Evolutionary conservation across 1,284 basidiomycete species (phyloP), one percentile per base, ranked within the genome.

Genomic region (Pholiota adiposa): DNA sequence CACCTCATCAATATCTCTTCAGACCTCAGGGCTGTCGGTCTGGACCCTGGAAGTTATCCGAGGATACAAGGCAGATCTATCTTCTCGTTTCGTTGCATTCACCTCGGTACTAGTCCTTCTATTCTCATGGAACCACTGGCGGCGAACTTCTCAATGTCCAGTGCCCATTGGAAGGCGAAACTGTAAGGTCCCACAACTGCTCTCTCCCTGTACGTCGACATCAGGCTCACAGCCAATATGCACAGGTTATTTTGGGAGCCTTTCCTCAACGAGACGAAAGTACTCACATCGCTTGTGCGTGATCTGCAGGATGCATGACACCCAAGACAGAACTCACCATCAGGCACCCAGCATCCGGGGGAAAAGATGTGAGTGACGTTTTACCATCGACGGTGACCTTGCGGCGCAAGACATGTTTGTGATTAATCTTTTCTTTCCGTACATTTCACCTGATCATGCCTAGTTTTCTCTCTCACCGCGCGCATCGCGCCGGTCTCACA

Each of bases 271-370:
- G 19, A 56, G 49, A 23, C 36, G 33, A 50, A 56, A 23, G 33
- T 59, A 54, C 63, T 55, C 59, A 64, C 59, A 57, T 61, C 53
- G 53, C 56, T 46, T 50, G 4, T 38, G 44, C 8, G 44, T 29
- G 46, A 31, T 41, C 19, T 43, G 7, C 34, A 41, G 48, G 21
- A 34, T 38, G 21, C 43, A 36, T 44, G 33, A 56, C n/a, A 25
- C 21, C 12, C 27, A 41, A 48, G 52, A 9, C 29, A 29, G 16
- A 44, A 21, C 48, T 34, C 43, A 23, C 19, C 21, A 9, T 41
- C 34, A 52, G 34, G 34, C 54, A 48, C 50, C 25, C 29, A 29
- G 9, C 29, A 1, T 19, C 16, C 44, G 18, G 33, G 43, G 50
- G 34, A 36, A 46, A 52, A 16, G 36, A 25, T 31, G 11, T 48